A percentile compares a stretch with the other conserved stretches of the same genome.
Conservation (phyloP, 2,329 filamentous ascomycete genomes). For the Capronia americana region DNA sequence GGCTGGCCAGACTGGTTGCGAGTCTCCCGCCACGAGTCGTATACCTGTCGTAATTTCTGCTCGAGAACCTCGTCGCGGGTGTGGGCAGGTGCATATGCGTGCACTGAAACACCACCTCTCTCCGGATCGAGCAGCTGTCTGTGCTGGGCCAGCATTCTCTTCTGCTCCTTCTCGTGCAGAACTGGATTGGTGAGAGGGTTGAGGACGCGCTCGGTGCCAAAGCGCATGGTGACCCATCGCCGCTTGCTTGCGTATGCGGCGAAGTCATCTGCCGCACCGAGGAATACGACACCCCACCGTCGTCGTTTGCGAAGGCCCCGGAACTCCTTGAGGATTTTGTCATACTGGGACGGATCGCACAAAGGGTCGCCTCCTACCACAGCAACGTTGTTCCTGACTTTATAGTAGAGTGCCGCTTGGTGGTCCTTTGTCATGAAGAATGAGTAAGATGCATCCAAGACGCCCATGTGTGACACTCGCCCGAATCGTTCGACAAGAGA, state of each 20-base stretch:
- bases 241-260: conserved; percentile 42
- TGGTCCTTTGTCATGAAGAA: conserved; percentile 49
- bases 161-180: conserved; percentile 46
- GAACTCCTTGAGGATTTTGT: conserved; percentile 47
- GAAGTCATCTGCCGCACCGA: conserved; percentile 48
- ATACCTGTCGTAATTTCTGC: conserved; percentile 45
- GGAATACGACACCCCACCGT: conserved; percentile 46
- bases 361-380: conserved; percentile 51
- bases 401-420: conserved; percentile 49
- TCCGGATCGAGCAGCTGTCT: conserved; percentile 46
- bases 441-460: conserved; percentile 51
- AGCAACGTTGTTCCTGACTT: conserved; percentile 46
- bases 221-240: conserved; percentile 48
- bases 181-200: conserved; percentile 51
- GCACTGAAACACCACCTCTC: conserved; percentile 46
- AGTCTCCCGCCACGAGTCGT: conserved; percentile 48
- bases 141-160: conserved; percentile 48
- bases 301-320: conserved; percentile 43
- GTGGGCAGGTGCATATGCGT: conserved; percentile 46
- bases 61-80: conserved; percentile 44
- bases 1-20: conserved; percentile 44
- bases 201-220: conserved; percentile 49
- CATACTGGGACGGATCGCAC: conserved; percentile 42
- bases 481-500: conserved; percentile 46
- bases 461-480: conserved; percentile 51